Evolutionary conservation across 2,329 filamentous ascomycete genomes (phyloP), one percentile per base, ranked within the genome.

Genomic region (Fusarium sp.): DNA sequence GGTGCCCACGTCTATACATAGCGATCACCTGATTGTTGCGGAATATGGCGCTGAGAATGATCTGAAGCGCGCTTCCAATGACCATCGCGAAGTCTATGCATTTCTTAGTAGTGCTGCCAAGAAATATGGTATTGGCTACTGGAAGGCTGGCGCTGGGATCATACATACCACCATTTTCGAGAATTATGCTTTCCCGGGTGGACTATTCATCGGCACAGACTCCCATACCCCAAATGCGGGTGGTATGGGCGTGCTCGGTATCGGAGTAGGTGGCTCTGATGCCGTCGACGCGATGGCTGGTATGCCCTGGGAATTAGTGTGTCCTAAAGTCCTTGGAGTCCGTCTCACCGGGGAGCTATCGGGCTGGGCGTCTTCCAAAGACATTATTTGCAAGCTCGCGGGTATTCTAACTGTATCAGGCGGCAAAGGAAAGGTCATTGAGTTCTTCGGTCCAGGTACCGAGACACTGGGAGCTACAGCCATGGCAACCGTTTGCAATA

Each of bases 251-350:
- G 78, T 79, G 74, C 43, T 78, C 8, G 78, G 75, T 4, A 74
- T 79, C 8, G 78, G 78, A 0, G 77, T 86, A 82, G 71, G 83
- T 77, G 11, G 84, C 78, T 24, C 76, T 77, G 26, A 84, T 83
- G 68, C 81, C 79, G 69, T 86, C 78, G 85, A 83, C 76, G 15
- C 73, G 80, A 71, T 75, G 68, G 65, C 63, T 73, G 48, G 64
- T 62, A 13, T 79, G 71, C 75, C 76, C 4, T 79, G 77, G 77
- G 78, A 80, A 33, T 61, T 79, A 6, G 68, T 71, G 1, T 90
- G 93, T 22, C 94, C 96, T 37, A 99, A 98, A 84, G 96, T 99
- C 77, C 87, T 99, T 52, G 99, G 99, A 75, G 84, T 99, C 60
- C 87, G 91, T 71, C 87, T 99, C 33, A 95, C 94, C 24, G 96